Base-by-base conservation (phyloP, 192 early-diverging fungal species). In the Helicostylum pulchrum region DNA sequence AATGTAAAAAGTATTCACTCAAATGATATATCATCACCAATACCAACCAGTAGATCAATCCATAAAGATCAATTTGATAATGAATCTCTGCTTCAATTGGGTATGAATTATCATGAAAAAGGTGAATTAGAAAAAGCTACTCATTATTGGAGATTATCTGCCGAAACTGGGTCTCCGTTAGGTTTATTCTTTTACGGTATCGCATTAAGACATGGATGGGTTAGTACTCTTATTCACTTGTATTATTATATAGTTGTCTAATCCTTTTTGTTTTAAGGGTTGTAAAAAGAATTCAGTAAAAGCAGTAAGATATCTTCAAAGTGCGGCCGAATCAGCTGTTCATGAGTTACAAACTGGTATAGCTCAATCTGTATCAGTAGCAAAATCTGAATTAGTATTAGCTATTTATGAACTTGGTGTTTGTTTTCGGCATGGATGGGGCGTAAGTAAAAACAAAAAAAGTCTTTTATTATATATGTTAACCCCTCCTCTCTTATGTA, bases 381-480 rank as follows among this genome's bases (percentile, higher is more conserved):
- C 87, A 20, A 83, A 80, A 57, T 77, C 80, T 19, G 90, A 89
- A 63, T 61, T 92, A 60, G 83, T 85, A 1, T 77, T 92, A 69
- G 88, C 90, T 1, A 90, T 92, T 39, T 90, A 90, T 66, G 90
- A 92, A 66, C 77, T 92, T 0, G 90, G 89, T 0, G 79, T 88
- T 61, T 88, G 87, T 71, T 92, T 88, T 67, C 81, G 85, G 52
- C 89, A 92, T 73, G 90, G 89, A 19, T 90, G 89, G 89, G 90
- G 90, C 43, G 88, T 87, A 21, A 64, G 50, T 49, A 0, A 21
- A 30, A 23, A 23, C 17, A 21, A 15, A 20, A 11, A 30, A 42
- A 31, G 12, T 50, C 21, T 34, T 48, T 60, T 14, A 31, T 12
- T 49, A 7, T 51, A 43, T 59, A 36, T 36, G 45, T 15, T 3